phyloP scores from a whole-genome alignment of 257 asterid species.

The Scutellaria barbata region DNA sequence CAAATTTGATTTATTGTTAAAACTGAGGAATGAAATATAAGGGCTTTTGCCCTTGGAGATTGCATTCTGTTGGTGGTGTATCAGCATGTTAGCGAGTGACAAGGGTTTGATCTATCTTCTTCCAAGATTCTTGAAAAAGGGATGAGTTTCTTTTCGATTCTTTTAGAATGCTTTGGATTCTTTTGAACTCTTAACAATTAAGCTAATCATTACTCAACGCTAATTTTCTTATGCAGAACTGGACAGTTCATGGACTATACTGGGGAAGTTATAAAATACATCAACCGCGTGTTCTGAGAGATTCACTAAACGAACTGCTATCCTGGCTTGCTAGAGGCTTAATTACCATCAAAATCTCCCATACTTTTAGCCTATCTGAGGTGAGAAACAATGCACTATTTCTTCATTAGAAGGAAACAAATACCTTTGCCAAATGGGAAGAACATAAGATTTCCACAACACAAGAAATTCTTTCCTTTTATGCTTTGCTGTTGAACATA shows the following conservation, averaged over 20 bases:
- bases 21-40: background rate
- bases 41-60: background rate
- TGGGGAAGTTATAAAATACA: slow-evolving; percentile 92
- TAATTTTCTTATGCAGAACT: slow-evolving; percentile 57
- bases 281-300: slow-evolving; percentile 66
- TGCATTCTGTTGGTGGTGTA: background rate
- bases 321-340: slow-evolving; percentile 83
- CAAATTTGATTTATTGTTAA: background rate
- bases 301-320: slow-evolving; percentile 81
- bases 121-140: background rate
- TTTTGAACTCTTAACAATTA: too few species aligned
- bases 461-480: background rate
- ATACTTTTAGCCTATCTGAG: slow-evolving; percentile 65
- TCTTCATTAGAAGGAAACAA: background rate
- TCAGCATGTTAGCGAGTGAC: background rate
- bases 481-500: background rate
- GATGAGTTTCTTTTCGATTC: background rate
- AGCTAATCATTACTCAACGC: background rate
- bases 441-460: background rate
- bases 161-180: too few species aligned
- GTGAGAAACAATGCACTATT: slow-evolving; percentile 49
- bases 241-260: slow-evolving; percentile 93
- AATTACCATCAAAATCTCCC: slow-evolving; percentile 71
- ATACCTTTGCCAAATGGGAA: background rate
- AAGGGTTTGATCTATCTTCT: too few species aligned